Base-by-base conservation (phyloP, 2,329 filamentous ascomycete genomes). In the Torrubiella hemipterigena region DNA sequence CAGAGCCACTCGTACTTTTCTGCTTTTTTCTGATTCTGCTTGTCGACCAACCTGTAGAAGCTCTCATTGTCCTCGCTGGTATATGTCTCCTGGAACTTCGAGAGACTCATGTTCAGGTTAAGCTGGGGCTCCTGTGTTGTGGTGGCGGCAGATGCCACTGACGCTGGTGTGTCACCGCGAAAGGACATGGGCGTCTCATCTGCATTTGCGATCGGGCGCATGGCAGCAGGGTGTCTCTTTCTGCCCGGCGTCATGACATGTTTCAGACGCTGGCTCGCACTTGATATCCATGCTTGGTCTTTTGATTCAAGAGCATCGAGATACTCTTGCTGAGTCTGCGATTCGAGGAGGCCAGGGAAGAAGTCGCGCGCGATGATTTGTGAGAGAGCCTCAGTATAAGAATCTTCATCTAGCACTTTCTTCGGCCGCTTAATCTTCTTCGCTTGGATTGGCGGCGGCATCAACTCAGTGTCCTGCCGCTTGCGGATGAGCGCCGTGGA, bases 21-120 rank as follows among this genome's bases (percentile, higher is more conserved):
- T 1, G 81, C 78, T 30, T 69, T 73, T 52, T 86, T 89, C 38
- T 77, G 69, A 48, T 95, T 98, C 48, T 95, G 85, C 47, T 78
- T 82, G 58, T 98, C 91, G 17, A 96, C 63, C 2, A 98, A 66
- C 44, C 79, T 81, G 55, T 94, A 93, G 61, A 98, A 96, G 44
- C 83, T 93, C 51, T 95, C 91, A 49, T 96, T 96, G 52, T 98
- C 91, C 55, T 98, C 91, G 48, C 85, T 94, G 2, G 89, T 98
- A 58, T 95, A 96, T 43, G 83, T 89, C 4, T 81, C 71, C 50
- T 98, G 91, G 47, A 95, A 98, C 2, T 78, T 73, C 32, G 78
- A 75, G 2, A 98, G 67, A 37, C 80, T 86, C 64, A 96, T 75
- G 43, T 78, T 79, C 25, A 78, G 75, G 50, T 93, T 78, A 13